Evolutionary conservation across 495 filamentous ascomycete species (phyloP).

Genomic region (Sphaerosporella brunnea): DNA sequence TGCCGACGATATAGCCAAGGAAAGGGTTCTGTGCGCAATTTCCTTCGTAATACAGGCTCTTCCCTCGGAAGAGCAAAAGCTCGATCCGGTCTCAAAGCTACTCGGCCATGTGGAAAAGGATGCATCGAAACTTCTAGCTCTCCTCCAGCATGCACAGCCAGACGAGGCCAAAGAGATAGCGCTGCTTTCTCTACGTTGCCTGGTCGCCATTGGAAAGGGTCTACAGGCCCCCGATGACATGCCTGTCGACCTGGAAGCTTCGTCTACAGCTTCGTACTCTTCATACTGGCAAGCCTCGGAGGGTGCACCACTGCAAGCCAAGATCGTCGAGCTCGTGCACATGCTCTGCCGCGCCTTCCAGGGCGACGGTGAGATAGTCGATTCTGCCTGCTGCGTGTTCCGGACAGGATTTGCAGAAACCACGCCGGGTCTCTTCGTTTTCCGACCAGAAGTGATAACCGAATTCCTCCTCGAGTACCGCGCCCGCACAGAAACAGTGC

Average conservation of each 20-base stretch:
- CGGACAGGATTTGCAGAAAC: conserved; percentile 65
- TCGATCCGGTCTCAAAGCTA: conserved; percentile 43
- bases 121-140: conserved; percentile 31
- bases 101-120: conserved; percentile 47
- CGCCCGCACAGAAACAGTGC: conserved; percentile 47
- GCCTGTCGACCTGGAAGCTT: conserved; percentile 45
- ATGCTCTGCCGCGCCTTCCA: conserved; percentile 34
- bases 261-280: conserved; percentile 27
- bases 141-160: conserved; percentile 17
- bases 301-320: conserved; percentile 37
- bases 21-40: conserved; percentile 65
- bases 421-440: conserved; percentile 57
- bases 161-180: conserved; percentile 33
- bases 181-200: conserved; percentile 49
- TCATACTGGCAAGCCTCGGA: conserved; percentile 44
- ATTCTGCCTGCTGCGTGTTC: conserved; percentile 57
- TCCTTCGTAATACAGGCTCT: conserved; percentile 70
- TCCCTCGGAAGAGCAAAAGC: conserved; percentile 42
- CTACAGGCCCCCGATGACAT: conserved; percentile 54
- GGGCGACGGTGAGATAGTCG: conserved; percentile 49
- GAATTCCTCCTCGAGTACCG: conserved; percentile 50
- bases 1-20: conserved; percentile 54
- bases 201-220: conserved; percentile 63
- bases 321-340: conserved; percentile 40
- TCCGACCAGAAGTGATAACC: conserved; percentile 51